These are phyloP conservation scores for Polygonum aviculare DNA, from an alignment of 148 eudicot species.

Conservation along the genomic window DNA sequence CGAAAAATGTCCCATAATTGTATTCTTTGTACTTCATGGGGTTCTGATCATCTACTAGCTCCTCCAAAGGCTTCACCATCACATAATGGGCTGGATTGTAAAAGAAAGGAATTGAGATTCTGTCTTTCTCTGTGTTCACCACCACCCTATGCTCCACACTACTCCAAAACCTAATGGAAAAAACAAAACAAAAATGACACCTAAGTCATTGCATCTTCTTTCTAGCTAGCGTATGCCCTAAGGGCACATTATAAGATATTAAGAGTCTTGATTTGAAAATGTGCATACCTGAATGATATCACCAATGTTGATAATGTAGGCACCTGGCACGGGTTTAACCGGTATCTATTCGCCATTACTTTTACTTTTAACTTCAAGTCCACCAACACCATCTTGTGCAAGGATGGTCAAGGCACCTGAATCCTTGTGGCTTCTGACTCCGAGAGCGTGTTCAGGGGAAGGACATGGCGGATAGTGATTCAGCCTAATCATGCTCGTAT, in stretches of 20 bases:
- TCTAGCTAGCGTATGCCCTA: too few relatives aligned
- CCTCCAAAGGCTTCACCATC: conserved; percentile 40
- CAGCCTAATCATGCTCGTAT: neutral
- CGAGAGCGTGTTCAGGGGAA: neutral
- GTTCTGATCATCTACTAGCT: conserved; percentile 28
- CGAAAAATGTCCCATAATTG: conserved; percentile 33
- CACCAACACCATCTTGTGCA: neutral
- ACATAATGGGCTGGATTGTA: conserved; percentile 39
- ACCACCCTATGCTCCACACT: conserved; percentile 56
- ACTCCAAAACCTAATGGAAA: conserved; percentile 39
- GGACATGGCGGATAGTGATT: conserved; percentile 1
- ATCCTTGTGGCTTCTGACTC: neutral
- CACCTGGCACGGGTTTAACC: neutral
- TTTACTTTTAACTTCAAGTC: neutral
- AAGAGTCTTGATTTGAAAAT: too few relatives aligned
- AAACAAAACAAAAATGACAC: neutral
- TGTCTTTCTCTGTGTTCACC: conserved; percentile 33
- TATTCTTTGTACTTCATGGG: conserved; percentile 33
- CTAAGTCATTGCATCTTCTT: too few relatives aligned
- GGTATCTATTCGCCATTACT: neutral
- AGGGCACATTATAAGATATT: too few relatives aligned
- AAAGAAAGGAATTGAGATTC: conserved; percentile 49
- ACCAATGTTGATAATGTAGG: conserved; percentile 2
- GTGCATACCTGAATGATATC: neutral
- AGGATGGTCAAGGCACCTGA: neutral